These are phyloP conservation scores for Farysia itapuensis DNA, from an alignment of 1,284 basidiomycete genomes.

Conservation along the genomic window DNA sequence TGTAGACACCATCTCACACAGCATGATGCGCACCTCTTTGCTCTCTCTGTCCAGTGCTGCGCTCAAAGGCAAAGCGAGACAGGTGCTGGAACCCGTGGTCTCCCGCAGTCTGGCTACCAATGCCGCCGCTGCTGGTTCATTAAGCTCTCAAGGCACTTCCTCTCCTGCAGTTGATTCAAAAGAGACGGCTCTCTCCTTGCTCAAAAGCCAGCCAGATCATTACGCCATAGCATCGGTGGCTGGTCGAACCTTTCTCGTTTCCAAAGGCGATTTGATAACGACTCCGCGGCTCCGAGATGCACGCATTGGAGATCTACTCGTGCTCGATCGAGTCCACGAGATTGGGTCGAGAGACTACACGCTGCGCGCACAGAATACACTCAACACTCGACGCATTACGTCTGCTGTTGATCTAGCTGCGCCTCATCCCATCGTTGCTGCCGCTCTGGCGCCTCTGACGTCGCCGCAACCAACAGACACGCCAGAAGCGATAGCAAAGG, in stretches of 20 bases:
- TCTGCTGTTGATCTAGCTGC: slow-evolving; percentile 14
- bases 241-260: slow-evolving; percentile 81
- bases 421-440: background rate
- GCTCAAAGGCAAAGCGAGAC: slow-evolving; percentile 28
- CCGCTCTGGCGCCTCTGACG: background rate
- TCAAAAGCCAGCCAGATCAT: slow-evolving; percentile 72
- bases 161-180: slow-evolving; percentile 2
- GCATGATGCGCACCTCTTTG: background rate
- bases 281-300: slow-evolving; percentile 75
- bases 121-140: background rate
- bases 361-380: slow-evolving; percentile 66
- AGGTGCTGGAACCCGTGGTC: slow-evolving; percentile 1
- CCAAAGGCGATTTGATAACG: slow-evolving; percentile 86
- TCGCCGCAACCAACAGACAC: background rate
- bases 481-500: background rate
- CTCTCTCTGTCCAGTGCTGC: slow-evolving; percentile 2
- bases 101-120: background rate
- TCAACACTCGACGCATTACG: slow-evolving; percentile 30
- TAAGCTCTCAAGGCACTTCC: slow-evolving; percentile 1
- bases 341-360: slow-evolving; percentile 93
- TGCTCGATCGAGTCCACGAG: slow-evolving; percentile 85
- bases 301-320: slow-evolving; percentile 77
- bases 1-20: too few species aligned
- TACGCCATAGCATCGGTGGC: slow-evolving; percentile 87
- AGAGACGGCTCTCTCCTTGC: slow-evolving; percentile 48